Conservation (phyloP, 108 stramenopile genomes). For the Cylindrotheca closterium region DNA sequence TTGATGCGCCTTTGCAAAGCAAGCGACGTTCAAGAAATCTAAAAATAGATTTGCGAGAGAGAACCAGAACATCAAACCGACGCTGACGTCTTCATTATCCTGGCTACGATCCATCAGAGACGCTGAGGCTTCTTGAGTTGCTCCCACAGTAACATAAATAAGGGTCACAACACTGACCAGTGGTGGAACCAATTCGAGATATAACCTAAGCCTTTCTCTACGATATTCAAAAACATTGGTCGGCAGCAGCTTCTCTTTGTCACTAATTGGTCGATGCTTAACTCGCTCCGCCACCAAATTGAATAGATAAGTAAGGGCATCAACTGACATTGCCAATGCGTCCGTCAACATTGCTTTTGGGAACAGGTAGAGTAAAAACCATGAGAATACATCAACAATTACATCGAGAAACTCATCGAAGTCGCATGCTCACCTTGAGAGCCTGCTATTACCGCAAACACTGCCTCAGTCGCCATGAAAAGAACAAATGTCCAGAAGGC, state of each 20-base stretch:
- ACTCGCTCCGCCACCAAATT: conserved; percentile 63
- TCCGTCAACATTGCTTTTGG: conserved; percentile 7
- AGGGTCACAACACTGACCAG: conserved; percentile 59
- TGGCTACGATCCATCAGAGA: conserved; percentile 21
- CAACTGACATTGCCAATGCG: conserved; percentile 55
- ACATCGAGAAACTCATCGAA: too few relatives aligned
- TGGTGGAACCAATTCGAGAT: conserved; percentile 73
- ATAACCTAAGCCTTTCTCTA: conserved; percentile 28
- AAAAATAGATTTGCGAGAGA: conserved; percentile 56
- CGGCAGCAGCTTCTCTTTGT: conserved; percentile 1
- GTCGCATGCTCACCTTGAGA: too few relatives aligned
- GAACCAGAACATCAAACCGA: conserved; percentile 68
- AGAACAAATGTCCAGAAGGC: conserved; percentile 49
- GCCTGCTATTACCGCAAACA: conserved; percentile 49
- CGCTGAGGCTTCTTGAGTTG: conserved; percentile 18
- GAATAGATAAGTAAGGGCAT: conserved; percentile 67
- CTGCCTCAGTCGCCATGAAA: conserved; percentile 36
- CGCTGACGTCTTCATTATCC: conserved; percentile 36
- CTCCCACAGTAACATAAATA: conserved; percentile 44
- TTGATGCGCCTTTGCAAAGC: conserved; percentile 52
- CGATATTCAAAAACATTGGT: conserved; percentile 5
- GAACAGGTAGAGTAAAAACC: too few relatives aligned
- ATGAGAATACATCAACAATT: too few relatives aligned
- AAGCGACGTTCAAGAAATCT: conserved; percentile 71
- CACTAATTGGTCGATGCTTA: conserved; percentile 34